These are phyloP conservation scores for Sporobolomyces pararoseus DNA, from an alignment of 768 basidiomycete genomes.

Conservation along the genomic window DNA sequence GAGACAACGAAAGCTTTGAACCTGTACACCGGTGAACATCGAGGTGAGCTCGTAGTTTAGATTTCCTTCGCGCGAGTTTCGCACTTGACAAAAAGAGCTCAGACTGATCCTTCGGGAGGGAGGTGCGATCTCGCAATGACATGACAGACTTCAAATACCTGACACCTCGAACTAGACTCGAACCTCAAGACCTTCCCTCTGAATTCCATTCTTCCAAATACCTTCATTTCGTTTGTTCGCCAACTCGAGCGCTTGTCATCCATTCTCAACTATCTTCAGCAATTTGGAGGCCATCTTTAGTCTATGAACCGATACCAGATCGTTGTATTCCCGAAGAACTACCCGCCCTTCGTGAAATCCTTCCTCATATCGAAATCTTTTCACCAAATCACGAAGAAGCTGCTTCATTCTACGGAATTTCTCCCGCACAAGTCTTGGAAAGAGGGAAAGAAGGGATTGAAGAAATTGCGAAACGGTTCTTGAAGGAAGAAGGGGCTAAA, in stretches of 20 bases:
- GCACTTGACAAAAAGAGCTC: no score
- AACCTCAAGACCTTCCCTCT: constrained; percentile 62
- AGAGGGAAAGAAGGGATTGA: constrained; percentile 50
- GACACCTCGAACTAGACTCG: constrained; percentile 66
- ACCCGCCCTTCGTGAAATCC: constrained; percentile 60
- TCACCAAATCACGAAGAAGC: constrained; percentile 91
- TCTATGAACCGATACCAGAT: constrained; percentile 86
- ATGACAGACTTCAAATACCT: constrained; percentile 66
- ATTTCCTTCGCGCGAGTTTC: no score
- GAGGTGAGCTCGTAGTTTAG: constrained; percentile 55
- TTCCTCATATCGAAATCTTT: constrained; percentile 63
- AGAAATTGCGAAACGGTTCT: constrained; percentile 36
- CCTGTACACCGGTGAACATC: constrained; percentile 66
- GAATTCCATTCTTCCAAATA: constrained; percentile 58
- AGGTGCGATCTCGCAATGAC: no score
- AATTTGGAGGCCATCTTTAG: constrained; percentile 63
- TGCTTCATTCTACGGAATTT: constrained; percentile 59
- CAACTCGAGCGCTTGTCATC: constrained; percentile 64
- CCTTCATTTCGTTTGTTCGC: constrained; percentile 83
- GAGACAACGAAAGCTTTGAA: constrained; percentile 73
- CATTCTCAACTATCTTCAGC: constrained; percentile 59
- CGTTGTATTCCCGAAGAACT: constrained; percentile 76
- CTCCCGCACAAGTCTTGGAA: constrained; percentile 54
- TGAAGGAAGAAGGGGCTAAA: constrained; percentile 33
- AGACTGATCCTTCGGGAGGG: no score